A percentile compares a stretch with the other conserved stretches of the same genome.
These are phyloP conservation scores for Pisolithus marmoratus DNA, from an alignment of 768 basidiomycete genomes.

Conservation along the genomic window DNA sequence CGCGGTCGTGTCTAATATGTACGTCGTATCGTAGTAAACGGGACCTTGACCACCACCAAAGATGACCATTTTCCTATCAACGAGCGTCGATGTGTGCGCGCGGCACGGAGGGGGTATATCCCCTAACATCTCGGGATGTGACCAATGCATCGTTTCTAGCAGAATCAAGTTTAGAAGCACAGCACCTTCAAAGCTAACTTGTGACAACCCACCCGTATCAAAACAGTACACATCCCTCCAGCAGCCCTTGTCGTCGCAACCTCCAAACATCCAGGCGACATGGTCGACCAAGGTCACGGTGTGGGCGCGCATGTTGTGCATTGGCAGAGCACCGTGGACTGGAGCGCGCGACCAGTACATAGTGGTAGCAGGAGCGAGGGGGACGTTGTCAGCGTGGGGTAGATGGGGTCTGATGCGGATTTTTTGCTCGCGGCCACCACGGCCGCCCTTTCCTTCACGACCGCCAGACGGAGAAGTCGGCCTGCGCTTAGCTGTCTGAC, in stretches of 20 bases:
- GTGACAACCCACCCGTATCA: constrained; percentile 58
- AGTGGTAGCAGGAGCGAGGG: constrained; percentile 59
- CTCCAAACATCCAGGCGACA: constrained; percentile 83
- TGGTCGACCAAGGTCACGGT: constrained; percentile 80
- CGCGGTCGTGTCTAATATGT: constrained; percentile 72
- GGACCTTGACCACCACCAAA: constrained; percentile 86
- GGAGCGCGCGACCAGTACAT: constrained; percentile 89
- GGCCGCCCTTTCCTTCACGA: constrained; percentile 18
- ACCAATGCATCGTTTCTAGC: constrained; percentile 87
- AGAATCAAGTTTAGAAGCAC: constrained; percentile 1
- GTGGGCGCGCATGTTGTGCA: constrained; percentile 71
- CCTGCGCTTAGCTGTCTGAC: constrained; percentile 21
- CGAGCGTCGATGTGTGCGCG: constrained; percentile 82
- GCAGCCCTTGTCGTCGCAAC: constrained; percentile 76
- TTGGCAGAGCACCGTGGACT: constrained; percentile 65
- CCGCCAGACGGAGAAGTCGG: constrained; percentile 21
- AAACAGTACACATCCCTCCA: constrained; percentile 78
- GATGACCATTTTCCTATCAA: constrained; percentile 73
- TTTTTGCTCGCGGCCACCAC: constrained; percentile 24
- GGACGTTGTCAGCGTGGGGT: constrained; percentile 54
- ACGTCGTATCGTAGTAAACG: constrained; percentile 77
- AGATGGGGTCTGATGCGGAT: constrained; percentile 50
- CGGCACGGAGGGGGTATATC: constrained; percentile 77
- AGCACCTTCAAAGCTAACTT: not conserved
- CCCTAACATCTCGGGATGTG: constrained; percentile 69